Evolutionary conservation across 441 rosid species (phyloP).

Genomic region (Adansonia rubrostipa): DNA sequence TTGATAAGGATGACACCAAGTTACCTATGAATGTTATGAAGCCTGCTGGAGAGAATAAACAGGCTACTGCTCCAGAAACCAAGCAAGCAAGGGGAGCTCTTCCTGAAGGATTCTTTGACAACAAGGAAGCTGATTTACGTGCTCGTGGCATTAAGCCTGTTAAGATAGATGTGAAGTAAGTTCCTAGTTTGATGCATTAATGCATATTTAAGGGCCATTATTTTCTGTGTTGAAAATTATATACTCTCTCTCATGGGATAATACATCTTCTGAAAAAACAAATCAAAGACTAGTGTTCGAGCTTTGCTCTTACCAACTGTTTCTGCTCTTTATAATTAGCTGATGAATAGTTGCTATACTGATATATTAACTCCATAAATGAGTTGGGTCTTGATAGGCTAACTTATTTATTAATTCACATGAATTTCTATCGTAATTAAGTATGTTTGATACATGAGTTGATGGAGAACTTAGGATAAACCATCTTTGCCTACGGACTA

Average conservation of each 20-base stretch:
- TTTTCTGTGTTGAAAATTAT: neutral
- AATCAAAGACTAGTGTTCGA: neutral
- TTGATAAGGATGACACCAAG: constrained; percentile 64
- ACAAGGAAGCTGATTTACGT: constrained; percentile 92
- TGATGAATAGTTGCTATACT: neutral
- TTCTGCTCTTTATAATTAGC: neutral
- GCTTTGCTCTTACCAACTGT: neutral
- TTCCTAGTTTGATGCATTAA: constrained; percentile 24
- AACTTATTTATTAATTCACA: neutral
- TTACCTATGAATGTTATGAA: constrained; percentile 56
- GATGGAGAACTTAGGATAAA: constrained; percentile 3
- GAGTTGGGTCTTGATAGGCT: constrained; percentile 6
- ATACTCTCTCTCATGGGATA: neutral
- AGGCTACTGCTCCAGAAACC: constrained; percentile 40
- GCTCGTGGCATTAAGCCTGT: constrained; percentile 95
- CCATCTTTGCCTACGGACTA: neutral
- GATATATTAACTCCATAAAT: neutral
- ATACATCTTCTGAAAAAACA: no score
- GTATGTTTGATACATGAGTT: neutral
- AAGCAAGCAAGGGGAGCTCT: constrained; percentile 69
- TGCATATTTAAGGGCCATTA: neutral
- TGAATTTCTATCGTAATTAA: neutral
- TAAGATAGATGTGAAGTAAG: constrained; percentile 90
- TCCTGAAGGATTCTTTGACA: constrained; percentile 87
- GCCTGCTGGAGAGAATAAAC: constrained; percentile 42